Conservation (phyloP, 352 stramenopile genomes). For the Phytophthora ohioensis region DNA sequence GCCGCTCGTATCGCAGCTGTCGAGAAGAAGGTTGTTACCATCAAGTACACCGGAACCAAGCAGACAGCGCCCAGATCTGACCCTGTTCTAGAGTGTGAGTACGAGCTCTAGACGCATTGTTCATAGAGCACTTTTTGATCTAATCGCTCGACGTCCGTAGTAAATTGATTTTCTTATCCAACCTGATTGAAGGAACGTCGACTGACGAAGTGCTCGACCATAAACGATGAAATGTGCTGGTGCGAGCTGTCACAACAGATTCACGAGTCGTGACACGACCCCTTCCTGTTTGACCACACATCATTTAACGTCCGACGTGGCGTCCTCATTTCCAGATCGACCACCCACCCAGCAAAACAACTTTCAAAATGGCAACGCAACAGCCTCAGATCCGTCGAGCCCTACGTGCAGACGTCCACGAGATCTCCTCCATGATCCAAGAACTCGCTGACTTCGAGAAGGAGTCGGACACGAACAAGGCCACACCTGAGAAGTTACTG, state of each 20-base stretch:
- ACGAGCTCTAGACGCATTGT: constrained; percentile 48
- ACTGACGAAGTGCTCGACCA: constrained; percentile 16
- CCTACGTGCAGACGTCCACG: constrained; percentile 22
- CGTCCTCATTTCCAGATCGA: constrained; percentile 22
- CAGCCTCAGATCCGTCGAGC: constrained; percentile 36
- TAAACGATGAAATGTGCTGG: constrained; percentile 8
- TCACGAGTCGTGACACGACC: constrained; percentile 2
- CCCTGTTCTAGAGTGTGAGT: constrained; percentile 63
- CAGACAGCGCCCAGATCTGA: constrained; percentile 53
- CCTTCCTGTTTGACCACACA: constrained; percentile 1
- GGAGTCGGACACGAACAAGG: constrained; percentile 34
- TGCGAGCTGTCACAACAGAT: background rate
- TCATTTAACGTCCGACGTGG: constrained; percentile 21
- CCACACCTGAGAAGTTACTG: constrained; percentile 36
- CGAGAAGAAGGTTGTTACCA: constrained; percentile 71
- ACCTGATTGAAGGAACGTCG: background rate
- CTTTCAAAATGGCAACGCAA: constrained; percentile 19
- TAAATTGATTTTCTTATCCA: background rate
- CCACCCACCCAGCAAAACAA: background rate
- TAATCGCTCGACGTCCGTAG: background rate
- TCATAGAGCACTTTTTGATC: background rate
- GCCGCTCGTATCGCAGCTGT: constrained; percentile 71
- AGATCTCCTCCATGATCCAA: constrained; percentile 40
- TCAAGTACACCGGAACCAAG: constrained; percentile 66
- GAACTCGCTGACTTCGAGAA: constrained; percentile 43